Base-by-base conservation (phyloP, 495 filamentous ascomycete species). In the Annulohypoxylon bovei region DNA sequence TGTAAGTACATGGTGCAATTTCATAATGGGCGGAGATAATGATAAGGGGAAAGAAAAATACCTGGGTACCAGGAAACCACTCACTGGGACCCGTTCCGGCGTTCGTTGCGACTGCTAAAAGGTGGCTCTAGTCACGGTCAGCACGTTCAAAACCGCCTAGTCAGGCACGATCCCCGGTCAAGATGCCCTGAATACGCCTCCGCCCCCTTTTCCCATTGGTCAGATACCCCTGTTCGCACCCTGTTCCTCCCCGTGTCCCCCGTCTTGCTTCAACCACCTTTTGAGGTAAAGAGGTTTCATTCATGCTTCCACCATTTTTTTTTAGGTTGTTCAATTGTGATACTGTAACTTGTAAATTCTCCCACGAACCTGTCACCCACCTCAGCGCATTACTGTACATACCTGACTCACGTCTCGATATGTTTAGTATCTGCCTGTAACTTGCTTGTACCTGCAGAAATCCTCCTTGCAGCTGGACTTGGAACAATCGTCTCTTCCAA, bases 131-230 rank as follows among this genome's bases (percentile, higher is more conserved):
- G 60, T 59, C 40, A 62, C 56, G 50, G 28, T 57, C 59, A 53
- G 46, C 25, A 56, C 32, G 40, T 11, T 62, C 52, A 53, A 57
- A 39, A 62, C 32, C 32, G 28, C 14, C 57, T 50, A 58, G 53
- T 65, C 61, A 64, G 54, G 60, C 20, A 60, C 47, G n/a, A 55
- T 37, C 20, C 25, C 67, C 61, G 18, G 67, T 42, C 56, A 25
- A 40, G 52, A 27, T 44, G 54, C 33, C 53, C 53, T 64, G 46
- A 50, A 63, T 39, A 8, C 42, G 55, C 56, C 54, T 57, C 65
- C 69, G 18, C 69, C 60, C 69, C 65, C 55, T 72, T 68, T 72
- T 55, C 65, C 65, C 46, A 72, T 63, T 67, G 68, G 68, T 57
- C 50, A 54, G 32, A 18, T 30, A 32, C 53, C 63, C 58, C 35